Conservation (phyloP, 73 alveolate species). For the Tetrahymena malaccensis region DNA sequence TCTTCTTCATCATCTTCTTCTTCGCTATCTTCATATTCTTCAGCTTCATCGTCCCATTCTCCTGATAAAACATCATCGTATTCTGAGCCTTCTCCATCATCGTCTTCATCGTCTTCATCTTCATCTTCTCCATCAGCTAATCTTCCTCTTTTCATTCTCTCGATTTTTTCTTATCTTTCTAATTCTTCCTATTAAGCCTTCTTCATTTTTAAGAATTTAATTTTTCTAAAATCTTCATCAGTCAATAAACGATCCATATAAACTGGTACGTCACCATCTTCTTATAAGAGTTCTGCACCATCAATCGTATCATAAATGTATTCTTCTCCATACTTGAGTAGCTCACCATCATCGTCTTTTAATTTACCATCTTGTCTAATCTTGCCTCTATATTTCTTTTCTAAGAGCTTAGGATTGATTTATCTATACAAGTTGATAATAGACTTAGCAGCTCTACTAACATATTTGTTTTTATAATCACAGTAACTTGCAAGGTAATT, state of each 20-base stretch:
- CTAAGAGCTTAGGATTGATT: constrained; percentile 63
- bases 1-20: constrained; percentile 69
- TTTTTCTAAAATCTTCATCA: constrained; percentile 73
- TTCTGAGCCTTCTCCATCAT: constrained; percentile 40
- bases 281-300: constrained; percentile 29
- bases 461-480: constrained; percentile 34
- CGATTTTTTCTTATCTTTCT: neutral
- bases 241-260: constrained; percentile 45
- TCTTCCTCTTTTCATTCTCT: neutral
- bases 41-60: constrained; percentile 50
- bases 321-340: neutral
- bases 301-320: constrained; percentile 3
- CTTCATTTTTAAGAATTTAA: constrained; percentile 55
- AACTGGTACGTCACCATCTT: constrained; percentile 33
- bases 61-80: constrained; percentile 41
- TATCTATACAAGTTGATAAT: constrained; percentile 67
- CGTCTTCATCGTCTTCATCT: constrained; percentile 18
- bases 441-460: constrained; percentile 68
- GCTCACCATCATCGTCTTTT: constrained; percentile 24
- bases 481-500: constrained; percentile 13
- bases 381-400: constrained; percentile 69
- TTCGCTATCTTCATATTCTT: constrained; percentile 45
- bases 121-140: constrained; percentile 21
- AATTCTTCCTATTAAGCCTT: constrained; percentile 23
- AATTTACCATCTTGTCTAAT: constrained; percentile 15